Base-by-base conservation (phyloP, 1,284 basidiomycete species). In the Leccinum pachyderme region DNA sequence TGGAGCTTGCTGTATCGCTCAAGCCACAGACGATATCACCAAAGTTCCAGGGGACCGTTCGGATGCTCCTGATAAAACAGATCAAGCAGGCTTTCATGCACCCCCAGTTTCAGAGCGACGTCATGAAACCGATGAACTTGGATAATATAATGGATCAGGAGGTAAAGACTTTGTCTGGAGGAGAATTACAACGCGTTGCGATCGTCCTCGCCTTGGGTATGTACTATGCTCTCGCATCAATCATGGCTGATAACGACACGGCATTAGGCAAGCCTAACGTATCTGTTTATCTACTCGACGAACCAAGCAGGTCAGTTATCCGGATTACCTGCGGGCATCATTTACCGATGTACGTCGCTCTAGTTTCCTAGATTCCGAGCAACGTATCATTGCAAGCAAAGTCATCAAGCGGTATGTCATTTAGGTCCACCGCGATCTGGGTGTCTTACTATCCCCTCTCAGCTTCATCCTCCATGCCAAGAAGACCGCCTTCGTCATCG, bases 1-100 rank as follows among this genome's bases (percentile, higher is more conserved):
- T 89, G 74, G 81, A 85, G 39, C 75, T 93, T 46, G 75, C 86
- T 7, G 93, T 98, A 12, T 96, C 93, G 33, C 81, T 98, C 69
- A 98, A 98, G 76, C 95, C 95, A 4, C 95, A 98, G 77, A 91
- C 91, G 53, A 96, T 97, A 72, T 93, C 93, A 45, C 95, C 95
- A 51, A 95, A 93, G 73, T 98, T 97, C 84, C 87, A 89, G 1
- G 95, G 95, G 62, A 89, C 88, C 18, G 95, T 98, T 39, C 86
- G 95, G 66, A 90, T 93, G 89, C 77, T 98, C 61, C 76, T 98
- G 58, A 68, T 98, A 52, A 97, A 96, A 79, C 87, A 91, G 72
- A 96, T 98, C 77, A 95, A 95, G 76, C 78, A 82, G 31, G 86
- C 93, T 48, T 97, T 95, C 76, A 94, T 97, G 93, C 91, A 96